A percentile compares a stretch with the other conserved stretches of the same genome.
These are phyloP conservation scores for Pseudoturritis turrita DNA, from an alignment of 345 rosid genomes.

Conservation along the genomic window DNA sequence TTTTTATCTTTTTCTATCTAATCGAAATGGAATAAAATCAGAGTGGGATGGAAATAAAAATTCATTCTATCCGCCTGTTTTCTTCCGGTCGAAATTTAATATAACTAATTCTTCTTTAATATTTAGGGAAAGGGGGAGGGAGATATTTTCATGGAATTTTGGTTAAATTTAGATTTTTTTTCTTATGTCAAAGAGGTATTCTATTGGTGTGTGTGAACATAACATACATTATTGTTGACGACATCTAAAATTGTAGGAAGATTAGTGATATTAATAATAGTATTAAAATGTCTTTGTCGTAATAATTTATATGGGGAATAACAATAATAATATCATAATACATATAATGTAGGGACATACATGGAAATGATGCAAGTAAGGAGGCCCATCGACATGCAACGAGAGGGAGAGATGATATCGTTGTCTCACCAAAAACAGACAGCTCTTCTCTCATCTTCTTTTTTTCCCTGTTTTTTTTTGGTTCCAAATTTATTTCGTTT, in stretches of 20 bases:
- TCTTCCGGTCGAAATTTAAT: too few species aligned
- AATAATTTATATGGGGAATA: constrained; percentile 23
- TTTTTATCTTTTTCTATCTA: too few species aligned
- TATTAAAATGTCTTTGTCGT: constrained; percentile 23
- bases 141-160: not conserved
- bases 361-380: constrained; percentile 21
- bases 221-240: constrained; percentile 20
- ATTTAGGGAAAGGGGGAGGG: not conserved
- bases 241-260: constrained; percentile 12
- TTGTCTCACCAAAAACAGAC: constrained; percentile 32
- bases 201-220: constrained; percentile 14
- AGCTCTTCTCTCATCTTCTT: constrained; percentile 10
- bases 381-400: constrained; percentile 30
- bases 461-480: not conserved
- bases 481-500: not conserved
- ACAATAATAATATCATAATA: not conserved
- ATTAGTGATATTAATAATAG: constrained; percentile 19
- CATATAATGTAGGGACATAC: constrained; percentile 23
- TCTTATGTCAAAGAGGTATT: not conserved
- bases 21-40: too few species aligned
- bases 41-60: too few species aligned
- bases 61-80: too few species aligned
- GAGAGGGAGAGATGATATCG: constrained; percentile 20
- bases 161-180: not conserved
- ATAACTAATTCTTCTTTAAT: too few species aligned